Base-by-base conservation (phyloP, 768 basidiomycete genomes). In the Boletus insuetus region DNA sequence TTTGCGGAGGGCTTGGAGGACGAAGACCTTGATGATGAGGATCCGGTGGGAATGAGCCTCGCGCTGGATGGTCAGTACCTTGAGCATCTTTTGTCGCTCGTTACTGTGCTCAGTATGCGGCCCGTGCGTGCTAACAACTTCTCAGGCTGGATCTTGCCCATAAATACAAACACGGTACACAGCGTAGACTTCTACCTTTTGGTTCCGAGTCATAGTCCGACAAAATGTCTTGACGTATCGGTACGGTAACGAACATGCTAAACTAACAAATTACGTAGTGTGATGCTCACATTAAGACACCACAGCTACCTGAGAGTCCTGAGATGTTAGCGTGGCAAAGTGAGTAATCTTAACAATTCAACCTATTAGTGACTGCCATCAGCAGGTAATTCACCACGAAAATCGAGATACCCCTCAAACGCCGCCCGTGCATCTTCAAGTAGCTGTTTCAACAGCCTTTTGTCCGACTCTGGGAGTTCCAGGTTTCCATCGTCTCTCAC, bases 151-250 rank as follows among this genome's bases (percentile, higher is more conserved):
- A 24, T 24, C 24, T 5, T 24, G 24, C 24, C 66, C 0, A 34
- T 55, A 4, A 49, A 43, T 31, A 42, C 55, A 24, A 70, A 62
- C 17, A 69, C 59, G n/a, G 69, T 70, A 34, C 60, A 62, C 41
- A 54, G 37, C 9, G 61, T 70, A 40, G 54, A 51, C 32, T 68
- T 70, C 26, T 72, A 63, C 24, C 24, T 24, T 24, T 24, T 24
- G 24, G 20, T 37, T 14, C 37, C 9, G 12, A 17, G 47, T 32
- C 32, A 8, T 35, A 32, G 20, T 56, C 26, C 8, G 17, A 46
- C 24, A 51, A 32, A 43, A 29, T 17, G 29, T 29, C 26, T 26
- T 8, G 8, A 26, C 4, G 26, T 26, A 26, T 26, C 26, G 26
- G 26, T 7, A 26, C 8, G 26, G 8, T 26, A 26, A 26, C 26